phyloP scores from a whole-genome alignment of 2,329 filamentous ascomycete genomes.

The Aspergillus sojae region DNA sequence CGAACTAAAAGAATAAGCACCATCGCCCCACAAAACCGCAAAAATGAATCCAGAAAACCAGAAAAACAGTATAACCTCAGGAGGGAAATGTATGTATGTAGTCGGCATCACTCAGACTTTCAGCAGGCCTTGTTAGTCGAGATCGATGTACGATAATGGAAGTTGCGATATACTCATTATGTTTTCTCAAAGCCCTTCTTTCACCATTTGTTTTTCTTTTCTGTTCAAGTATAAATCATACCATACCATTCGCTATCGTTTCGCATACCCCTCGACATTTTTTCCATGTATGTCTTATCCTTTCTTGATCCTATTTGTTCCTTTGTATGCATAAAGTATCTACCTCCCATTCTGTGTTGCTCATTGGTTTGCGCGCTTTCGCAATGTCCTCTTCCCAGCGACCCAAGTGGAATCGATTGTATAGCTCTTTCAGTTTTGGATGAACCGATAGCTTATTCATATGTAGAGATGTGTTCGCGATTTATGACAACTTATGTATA shows the following conservation, averaged over 20 bases:
- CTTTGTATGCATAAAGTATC: slow-evolving; percentile 9
- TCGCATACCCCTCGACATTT: slow-evolving; percentile 25
- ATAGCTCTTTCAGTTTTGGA: slow-evolving; percentile 11
- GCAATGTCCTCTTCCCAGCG: slow-evolving; percentile 6
- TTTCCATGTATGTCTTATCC: slow-evolving; percentile 24
- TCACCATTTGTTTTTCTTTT: slow-evolving; percentile 1
- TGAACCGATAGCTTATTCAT: neutral
- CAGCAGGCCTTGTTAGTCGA: slow-evolving; percentile 20
- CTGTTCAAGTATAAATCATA: slow-evolving; percentile 17
- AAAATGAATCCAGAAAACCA: neutral
- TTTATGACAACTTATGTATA: slow-evolving; percentile 1
- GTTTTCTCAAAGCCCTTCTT: neutral
- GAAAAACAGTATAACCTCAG: neutral
- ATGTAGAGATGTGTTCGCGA: slow-evolving; percentile 8
- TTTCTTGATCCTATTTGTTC: slow-evolving; percentile 4
- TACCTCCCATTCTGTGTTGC: neutral
- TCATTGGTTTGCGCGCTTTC: neutral
- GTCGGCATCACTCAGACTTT: slow-evolving; percentile 10
- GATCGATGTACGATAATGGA: slow-evolving; percentile 1
- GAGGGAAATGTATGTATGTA: neutral
- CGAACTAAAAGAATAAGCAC: neutral
- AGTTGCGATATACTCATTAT: slow-evolving; percentile 1
- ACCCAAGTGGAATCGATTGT: slow-evolving; percentile 13
- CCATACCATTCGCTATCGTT: slow-evolving; percentile 8
- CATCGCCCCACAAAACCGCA: neutral